Base-by-base conservation (phyloP, 2,329 filamentous ascomycete genomes). In the Trichophyton rubrum region DNA sequence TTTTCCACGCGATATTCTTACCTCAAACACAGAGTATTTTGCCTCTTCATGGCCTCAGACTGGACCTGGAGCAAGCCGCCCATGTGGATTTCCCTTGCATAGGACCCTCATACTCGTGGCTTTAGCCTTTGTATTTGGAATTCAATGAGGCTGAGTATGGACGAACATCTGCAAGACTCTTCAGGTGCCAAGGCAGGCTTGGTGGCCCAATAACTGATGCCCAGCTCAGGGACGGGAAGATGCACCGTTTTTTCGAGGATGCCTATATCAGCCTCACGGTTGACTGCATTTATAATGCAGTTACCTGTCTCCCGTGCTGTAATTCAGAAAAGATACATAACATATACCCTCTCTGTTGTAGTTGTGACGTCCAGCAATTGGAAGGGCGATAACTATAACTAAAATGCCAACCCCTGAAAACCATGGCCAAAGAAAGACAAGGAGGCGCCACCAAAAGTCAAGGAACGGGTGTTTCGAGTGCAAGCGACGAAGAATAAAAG, bases 401-500 rank as follows among this genome's bases (percentile, higher is more conserved):
- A 47, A 49, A 38, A 59, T 59, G 58, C 11, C 58, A 22, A 24
- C 27, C 40, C 43, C 58, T 49, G 58, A 41, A 47, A 13, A 51
- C 33, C 30, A 33, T 6, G 17, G 7, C 17, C 20, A 13, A 6
- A 33, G 3, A 5, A 59, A 49, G 27, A 59, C 58, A 13, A 59
- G 58, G n/a, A 59, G 58, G n/a, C 38, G 58, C 24, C 58, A 59
- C 33, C 58, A 35, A 11, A 59, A 59, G 24, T 59, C 58, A 15
- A 59, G 58, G 20, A 51, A 59, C 20, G 58, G 58, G 30, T 59
- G 58, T 24, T 59, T 59, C 17, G 58, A 59, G 41, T 59, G 58
- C 43, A 59, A 59, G 20, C 58, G 58, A 43, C 22, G 58, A 35
- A 59, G 58, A 24, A 51, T 59, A 24, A 59, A 59, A 41, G 58